phyloP scores from a whole-genome alignment of 345 rosid species.

The Rubroshorea leprosula region DNA sequence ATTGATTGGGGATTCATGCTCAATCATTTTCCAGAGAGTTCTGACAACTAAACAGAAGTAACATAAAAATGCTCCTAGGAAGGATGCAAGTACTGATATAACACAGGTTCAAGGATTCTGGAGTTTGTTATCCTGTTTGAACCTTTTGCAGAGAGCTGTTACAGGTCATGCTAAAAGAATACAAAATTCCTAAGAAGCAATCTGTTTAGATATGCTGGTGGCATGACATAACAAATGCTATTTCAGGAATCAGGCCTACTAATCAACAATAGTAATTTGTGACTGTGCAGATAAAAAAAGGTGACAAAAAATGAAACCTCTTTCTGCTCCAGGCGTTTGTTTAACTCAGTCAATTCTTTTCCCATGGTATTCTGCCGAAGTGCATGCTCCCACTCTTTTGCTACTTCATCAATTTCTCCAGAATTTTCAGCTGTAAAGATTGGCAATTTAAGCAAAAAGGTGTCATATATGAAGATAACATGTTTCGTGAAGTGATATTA shows the following conservation, averaged over 20 bases:
- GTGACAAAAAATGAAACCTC: slow-evolving; percentile 42
- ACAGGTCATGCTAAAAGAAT: no score
- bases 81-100: neutral
- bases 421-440: slow-evolving; percentile 44
- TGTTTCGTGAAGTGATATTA: no score
- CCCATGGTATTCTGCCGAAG: slow-evolving; percentile 76
- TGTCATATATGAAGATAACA: no score
- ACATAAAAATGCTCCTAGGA: neutral
- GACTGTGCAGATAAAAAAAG: slow-evolving; percentile 4
- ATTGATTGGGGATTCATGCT: neutral
- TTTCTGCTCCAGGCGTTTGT: slow-evolving; percentile 81
- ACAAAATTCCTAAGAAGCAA: no score
- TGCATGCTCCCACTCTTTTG: slow-evolving; percentile 88
- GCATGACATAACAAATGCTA: no score
- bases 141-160: no score
- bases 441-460: neutral
- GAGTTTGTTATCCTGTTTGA: neutral
- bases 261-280: neutral
- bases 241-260: slow-evolving; percentile 10
- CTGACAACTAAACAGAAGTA: neutral
- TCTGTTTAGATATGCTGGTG: no score
- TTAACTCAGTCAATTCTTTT: slow-evolving; percentile 73
- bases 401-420: slow-evolving; percentile 66
- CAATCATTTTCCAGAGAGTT: neutral
- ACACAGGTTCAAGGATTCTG: no score